phyloP scores from a whole-genome alignment of 495 filamentous ascomycete genomes.

The Parathielavia appendiculata region DNA sequence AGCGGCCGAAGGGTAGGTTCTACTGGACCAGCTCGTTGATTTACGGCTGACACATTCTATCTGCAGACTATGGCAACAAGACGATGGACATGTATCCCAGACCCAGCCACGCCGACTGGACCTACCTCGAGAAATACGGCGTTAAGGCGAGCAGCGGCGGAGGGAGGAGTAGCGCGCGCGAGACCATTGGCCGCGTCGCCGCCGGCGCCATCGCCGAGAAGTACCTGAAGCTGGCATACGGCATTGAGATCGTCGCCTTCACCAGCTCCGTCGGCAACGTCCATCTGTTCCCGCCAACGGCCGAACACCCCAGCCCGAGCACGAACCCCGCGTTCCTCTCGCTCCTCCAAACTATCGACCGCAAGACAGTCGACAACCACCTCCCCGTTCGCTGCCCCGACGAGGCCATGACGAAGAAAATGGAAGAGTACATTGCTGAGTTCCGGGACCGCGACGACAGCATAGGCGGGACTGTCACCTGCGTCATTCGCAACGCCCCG shows the following conservation, averaged over 20 bases:
- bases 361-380: conserved; percentile 74
- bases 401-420: conserved; percentile 54
- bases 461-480: conserved; percentile 94
- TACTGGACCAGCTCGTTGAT: too few species aligned
- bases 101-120: conserved; percentile 93
- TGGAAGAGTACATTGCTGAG: conserved; percentile 74
- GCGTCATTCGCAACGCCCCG: conserved; percentile 88
- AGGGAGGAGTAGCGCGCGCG: conserved; percentile 83
- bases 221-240: conserved; percentile 73
- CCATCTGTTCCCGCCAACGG: conserved; percentile 77
- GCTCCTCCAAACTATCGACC: conserved; percentile 67
- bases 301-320: conserved; percentile 62
- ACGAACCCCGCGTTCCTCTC: conserved; percentile 82
- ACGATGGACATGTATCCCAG: conserved; percentile 92
- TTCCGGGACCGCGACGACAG: conserved; percentile 81
- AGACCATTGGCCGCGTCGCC: conserved; percentile 91
- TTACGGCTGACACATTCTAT: neutral
- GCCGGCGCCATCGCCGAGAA: conserved; percentile 96
- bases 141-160: conserved; percentile 91
- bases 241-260: conserved; percentile 87
- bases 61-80: conserved; percentile 74
- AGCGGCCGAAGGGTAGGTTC: conserved; percentile 63
- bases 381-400: conserved; percentile 85
- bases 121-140: conserved; percentile 95
- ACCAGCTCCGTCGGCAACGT: conserved; percentile 79